Evolutionary conservation across 495 filamentous ascomycete species (phyloP).

Genomic region (Tuber borchii): DNA sequence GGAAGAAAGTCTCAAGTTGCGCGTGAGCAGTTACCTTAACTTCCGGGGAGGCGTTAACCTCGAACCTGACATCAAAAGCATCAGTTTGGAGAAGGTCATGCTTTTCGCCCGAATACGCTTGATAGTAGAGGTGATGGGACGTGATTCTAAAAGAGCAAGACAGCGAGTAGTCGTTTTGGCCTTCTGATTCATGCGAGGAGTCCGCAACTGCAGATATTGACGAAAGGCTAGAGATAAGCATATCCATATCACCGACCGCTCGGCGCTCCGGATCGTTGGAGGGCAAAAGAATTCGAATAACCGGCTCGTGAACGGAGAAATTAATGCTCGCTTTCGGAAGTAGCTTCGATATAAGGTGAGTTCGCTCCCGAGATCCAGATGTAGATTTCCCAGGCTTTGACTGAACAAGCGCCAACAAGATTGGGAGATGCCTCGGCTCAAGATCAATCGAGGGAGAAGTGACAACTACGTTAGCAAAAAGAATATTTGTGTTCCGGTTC

Average conservation of each 20-base stretch:
- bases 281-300: slow-evolving; percentile 79
- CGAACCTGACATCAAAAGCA: slow-evolving; percentile 73
- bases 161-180: slow-evolving; percentile 78
- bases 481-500: slow-evolving; percentile 89
- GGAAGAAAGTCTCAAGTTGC: slow-evolving; percentile 74
- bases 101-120: slow-evolving; percentile 69
- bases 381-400: slow-evolving; percentile 50
- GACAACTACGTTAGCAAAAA: slow-evolving; percentile 91
- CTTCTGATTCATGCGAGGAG: slow-evolving; percentile 82
- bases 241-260: slow-evolving; percentile 66
- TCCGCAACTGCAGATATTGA: slow-evolving; percentile 87
- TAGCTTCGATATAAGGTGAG: slow-evolving; percentile 77
- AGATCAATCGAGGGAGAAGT: slow-evolving; percentile 93
- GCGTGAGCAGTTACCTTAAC: slow-evolving; percentile 74
- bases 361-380: slow-evolving; percentile 46
- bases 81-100: slow-evolving; percentile 83
- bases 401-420: slow-evolving; percentile 68
- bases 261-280: slow-evolving; percentile 56
- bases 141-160: slow-evolving; percentile 72
- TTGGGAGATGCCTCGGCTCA: slow-evolving; percentile 85
- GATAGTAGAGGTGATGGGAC: slow-evolving; percentile 91
- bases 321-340: slow-evolving; percentile 93
- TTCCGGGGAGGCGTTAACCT: slow-evolving; percentile 77
- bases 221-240: slow-evolving; percentile 88
- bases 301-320: slow-evolving; percentile 91